A percentile compares a stretch with the other conserved stretches of the same genome.
phyloP scores from a whole-genome alignment of 2,329 filamentous ascomycete genomes.

The Verticillium dahliae region DNA sequence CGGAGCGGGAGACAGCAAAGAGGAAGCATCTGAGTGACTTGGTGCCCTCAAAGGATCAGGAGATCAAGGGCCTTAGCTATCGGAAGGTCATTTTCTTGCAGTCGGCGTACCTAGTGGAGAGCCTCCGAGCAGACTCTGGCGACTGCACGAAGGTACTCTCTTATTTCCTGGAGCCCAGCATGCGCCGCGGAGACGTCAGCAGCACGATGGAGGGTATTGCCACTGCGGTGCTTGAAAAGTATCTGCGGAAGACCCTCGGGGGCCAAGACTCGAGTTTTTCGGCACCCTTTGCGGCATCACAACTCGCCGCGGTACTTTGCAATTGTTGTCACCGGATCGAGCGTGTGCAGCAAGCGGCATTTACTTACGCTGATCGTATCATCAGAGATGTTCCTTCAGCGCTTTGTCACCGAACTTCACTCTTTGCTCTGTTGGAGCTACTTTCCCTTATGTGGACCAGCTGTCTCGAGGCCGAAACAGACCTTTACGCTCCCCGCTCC shows the following conservation, averaged over 20 bases:
- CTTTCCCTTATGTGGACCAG: slow-evolving; percentile 92
- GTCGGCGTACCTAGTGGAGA: slow-evolving; percentile 84
- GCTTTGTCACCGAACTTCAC: slow-evolving; percentile 79
- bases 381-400: slow-evolving; percentile 80
- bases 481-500: slow-evolving; percentile 83
- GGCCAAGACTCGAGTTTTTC: slow-evolving; percentile 73
- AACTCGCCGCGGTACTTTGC: slow-evolving; percentile 79
- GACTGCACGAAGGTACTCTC: slow-evolving; percentile 84
- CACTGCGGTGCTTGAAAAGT: slow-evolving; percentile 67
- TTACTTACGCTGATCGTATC: slow-evolving; percentile 76
- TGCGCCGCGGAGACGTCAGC: slow-evolving; percentile 57
- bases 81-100: slow-evolving; percentile 89
- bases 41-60: slow-evolving; percentile 67
- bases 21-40: slow-evolving; percentile 71
- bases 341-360: slow-evolving; percentile 82
- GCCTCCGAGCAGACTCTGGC: slow-evolving; percentile 74
- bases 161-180: slow-evolving; percentile 92
- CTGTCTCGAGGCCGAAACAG: slow-evolving; percentile 88
- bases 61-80: slow-evolving; percentile 79
- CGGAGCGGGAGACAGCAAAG: slow-evolving; percentile 70
- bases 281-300: slow-evolving; percentile 83
- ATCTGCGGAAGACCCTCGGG: slow-evolving; percentile 67
- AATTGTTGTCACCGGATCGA: slow-evolving; percentile 91
- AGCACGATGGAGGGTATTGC: slow-evolving; percentile 60
- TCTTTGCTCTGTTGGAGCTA: slow-evolving; percentile 89